These are phyloP conservation scores for Gossypium schwendimanii DNA, from an alignment of 441 rosid species.

Conservation along the genomic window DNA sequence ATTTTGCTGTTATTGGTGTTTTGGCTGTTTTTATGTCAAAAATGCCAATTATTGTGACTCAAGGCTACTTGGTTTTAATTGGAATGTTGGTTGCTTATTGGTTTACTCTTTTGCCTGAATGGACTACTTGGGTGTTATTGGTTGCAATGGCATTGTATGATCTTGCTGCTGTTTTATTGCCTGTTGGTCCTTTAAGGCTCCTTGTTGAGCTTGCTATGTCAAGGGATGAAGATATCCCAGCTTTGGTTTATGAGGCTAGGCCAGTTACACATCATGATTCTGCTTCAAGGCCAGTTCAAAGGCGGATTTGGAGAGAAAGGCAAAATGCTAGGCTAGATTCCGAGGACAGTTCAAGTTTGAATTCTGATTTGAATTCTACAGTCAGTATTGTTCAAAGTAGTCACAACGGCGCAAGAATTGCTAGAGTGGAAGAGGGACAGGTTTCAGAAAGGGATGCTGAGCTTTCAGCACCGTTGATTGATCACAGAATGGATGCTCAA, in stretches of 20 bases:
- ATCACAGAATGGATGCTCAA: conserved; percentile 26
- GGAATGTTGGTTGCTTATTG: conserved; percentile 88
- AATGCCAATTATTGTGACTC: conserved; percentile 77
- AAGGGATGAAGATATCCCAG: conserved; percentile 92
- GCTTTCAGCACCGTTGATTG: conserved; percentile 58
- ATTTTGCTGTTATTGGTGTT: conserved; percentile 76
- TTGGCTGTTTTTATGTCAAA: conserved; percentile 77
- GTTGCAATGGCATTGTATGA: conserved; percentile 79
- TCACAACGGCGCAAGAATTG: conserved; percentile 21
- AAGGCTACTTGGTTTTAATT: conserved; percentile 66
- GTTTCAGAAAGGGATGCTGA: conserved; percentile 30
- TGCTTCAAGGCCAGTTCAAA: conserved; percentile 28
- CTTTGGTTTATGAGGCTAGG: conserved; percentile 79
- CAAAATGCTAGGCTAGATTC: conserved; percentile 22
- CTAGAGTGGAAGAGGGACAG: conserved; percentile 35
- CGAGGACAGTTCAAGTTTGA: conserved; percentile 7
- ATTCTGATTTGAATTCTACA: conserved; percentile 17
- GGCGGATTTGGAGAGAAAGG: conserved; percentile 73
- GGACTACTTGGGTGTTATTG: conserved; percentile 85
- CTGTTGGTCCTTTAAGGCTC: conserved; percentile 81
- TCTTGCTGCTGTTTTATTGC: conserved; percentile 85
- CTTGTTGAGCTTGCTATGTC: conserved; percentile 93
- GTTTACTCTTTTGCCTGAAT: conserved; percentile 83
- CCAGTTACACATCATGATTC: conserved; percentile 52
- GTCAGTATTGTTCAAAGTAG: conserved; percentile 9